phyloP scores from a whole-genome alignment of 2,329 filamentous ascomycete genomes.

The Cladosporium cucumerinum region DNA sequence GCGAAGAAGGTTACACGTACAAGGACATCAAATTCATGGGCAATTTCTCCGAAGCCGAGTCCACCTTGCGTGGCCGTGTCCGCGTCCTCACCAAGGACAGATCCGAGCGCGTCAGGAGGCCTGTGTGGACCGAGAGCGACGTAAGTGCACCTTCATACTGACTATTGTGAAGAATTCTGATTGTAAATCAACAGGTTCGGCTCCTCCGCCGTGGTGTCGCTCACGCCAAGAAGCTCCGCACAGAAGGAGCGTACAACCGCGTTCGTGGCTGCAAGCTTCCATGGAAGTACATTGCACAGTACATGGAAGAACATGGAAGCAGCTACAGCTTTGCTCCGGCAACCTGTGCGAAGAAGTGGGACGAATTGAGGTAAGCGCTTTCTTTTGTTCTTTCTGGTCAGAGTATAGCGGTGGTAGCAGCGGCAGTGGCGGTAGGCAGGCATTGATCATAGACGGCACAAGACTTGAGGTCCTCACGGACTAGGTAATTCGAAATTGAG shows the following conservation, averaged over 20 bases:
- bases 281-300: conserved; percentile 58
- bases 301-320: conserved; percentile 51
- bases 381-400: neutral
- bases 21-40: conserved; percentile 58
- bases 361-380: conserved; percentile 38
- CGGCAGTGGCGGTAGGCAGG: neutral
- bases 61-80: conserved; percentile 67
- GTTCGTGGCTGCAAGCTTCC: conserved; percentile 43
- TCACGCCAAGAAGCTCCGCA: conserved; percentile 16
- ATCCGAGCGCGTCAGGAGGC: conserved; percentile 61
- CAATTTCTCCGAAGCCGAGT: conserved; percentile 62
- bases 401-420: neutral
- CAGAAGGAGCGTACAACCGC: conserved; percentile 12
- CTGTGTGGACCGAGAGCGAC: conserved; percentile 61
- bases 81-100: conserved; percentile 63
- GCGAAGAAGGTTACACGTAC: conserved; percentile 59
- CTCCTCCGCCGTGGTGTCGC: conserved; percentile 28
- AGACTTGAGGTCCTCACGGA: conserved; percentile 3
- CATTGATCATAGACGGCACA: neutral
- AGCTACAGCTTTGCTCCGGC: conserved; percentile 59
- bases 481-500: neutral
- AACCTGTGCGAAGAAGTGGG: conserved; percentile 62
- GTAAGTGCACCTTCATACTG: conserved; percentile 43
- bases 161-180: neutral
- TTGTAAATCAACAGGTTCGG: conserved; percentile 24